Conservation (phyloP, 108 stramenopile species). For the Nannochloropsis gaditana region DNA sequence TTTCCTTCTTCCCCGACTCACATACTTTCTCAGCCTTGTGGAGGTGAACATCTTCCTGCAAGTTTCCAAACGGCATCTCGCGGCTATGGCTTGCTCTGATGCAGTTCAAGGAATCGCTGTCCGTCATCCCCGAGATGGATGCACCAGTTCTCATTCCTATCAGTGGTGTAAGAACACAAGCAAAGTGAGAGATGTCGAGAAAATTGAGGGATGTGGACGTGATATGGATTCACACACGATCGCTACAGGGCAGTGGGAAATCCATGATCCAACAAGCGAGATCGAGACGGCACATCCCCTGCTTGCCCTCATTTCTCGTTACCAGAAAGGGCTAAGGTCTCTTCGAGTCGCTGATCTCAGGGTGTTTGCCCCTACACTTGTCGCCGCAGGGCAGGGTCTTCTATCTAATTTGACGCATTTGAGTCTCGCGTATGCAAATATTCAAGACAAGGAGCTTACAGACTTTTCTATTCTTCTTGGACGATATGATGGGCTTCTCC, state of each 20-base stretch:
- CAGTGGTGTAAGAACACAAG: too few species aligned
- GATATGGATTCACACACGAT: too few species aligned
- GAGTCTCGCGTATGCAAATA: neutral
- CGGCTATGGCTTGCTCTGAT: neutral
- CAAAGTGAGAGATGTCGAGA: too few species aligned
- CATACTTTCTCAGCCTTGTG: neutral
- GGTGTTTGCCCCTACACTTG: neutral
- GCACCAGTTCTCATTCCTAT: neutral
- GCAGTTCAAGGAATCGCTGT: neutral
- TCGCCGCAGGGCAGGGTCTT: neutral
- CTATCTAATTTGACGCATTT: neutral
- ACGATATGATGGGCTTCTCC: too few species aligned
- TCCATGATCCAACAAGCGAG: too few species aligned
- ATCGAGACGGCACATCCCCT: neutral
- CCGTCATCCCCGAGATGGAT: neutral
- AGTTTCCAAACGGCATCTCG: constrained; percentile 17
- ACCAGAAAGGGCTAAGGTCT: neutral
- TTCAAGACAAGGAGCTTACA: neutral
- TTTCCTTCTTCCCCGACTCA: neutral
- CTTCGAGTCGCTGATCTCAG: neutral
- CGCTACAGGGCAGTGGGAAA: too few species aligned
- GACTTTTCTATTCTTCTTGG: neutral
- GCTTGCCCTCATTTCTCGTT: neutral
- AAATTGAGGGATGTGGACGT: too few species aligned
- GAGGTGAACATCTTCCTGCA: constrained; percentile 9